Evolutionary conservation across 2,329 filamentous ascomycete genomes (phyloP), one percentile per base, ranked within the genome.

Genomic region (Sporothrix schenckii): DNA sequence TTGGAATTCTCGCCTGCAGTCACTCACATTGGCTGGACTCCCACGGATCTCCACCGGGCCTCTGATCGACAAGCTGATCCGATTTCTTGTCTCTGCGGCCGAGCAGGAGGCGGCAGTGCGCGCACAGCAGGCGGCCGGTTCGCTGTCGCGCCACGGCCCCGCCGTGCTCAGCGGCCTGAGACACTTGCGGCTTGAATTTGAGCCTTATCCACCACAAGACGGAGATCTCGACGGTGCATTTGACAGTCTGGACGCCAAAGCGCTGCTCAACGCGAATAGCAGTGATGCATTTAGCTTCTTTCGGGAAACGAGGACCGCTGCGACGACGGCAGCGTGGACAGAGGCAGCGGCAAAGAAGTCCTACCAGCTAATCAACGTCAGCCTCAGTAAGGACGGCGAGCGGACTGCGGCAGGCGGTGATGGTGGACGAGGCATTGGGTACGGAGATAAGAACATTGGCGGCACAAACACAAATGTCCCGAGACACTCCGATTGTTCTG

Each of bases 151-250:
- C 3, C 81, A 82, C 4, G 79, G 79, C 0, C 82, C 85, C 2
- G 74, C 79, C 1, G 75, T 84, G 3, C 77, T 89, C 6, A 75
- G 76, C 3, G 88, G 87, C 13, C 78, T 90, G n/a, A 80, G 83
- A 69, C 81, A 83, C 70, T 75, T 90, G 19, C 78, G 82, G 2
- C 78, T 90, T 6, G 87, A 89, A 75, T 84, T 89, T 72, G 82
- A 84, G 34, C 77, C 80, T 0, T 83, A 84, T 63, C 78, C 79
- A 1, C 76, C 77, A 13, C 79, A 81, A 11, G 71, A 74, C 27
- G 76, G 78, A 21, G 76, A 78, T 19, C 77, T 77, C 5, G 74
- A 75, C 2, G 77, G 52, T 16, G 66, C 21, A 0, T 34, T 73
- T 14, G 68, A 77, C 13, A 79, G 80, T 21, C 70, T 83, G 3